phyloP scores from a whole-genome alignment of 345 rosid species.

The Stellera chamaejasme region DNA sequence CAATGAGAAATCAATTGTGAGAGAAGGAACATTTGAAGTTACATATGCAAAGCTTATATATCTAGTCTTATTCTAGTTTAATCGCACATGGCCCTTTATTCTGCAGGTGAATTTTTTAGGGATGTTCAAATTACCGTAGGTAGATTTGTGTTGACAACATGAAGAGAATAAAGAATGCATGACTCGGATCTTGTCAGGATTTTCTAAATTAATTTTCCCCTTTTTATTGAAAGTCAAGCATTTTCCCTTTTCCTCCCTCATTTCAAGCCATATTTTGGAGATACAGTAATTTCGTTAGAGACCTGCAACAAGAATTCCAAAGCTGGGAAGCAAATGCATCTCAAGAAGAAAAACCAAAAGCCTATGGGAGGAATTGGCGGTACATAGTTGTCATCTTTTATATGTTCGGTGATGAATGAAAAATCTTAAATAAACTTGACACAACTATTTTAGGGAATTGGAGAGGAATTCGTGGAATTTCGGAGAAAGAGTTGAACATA shows the following conservation, averaged over 20 bases:
- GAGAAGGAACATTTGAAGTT: no score
- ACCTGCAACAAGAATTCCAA: slow-evolving; percentile 82
- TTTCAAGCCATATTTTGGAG: slow-evolving; percentile 14
- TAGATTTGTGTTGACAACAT: slow-evolving; percentile 44
- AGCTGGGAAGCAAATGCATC: slow-evolving; percentile 79
- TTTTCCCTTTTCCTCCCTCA: not conserved
- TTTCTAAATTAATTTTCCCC: not conserved
- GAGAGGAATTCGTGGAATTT: slow-evolving; percentile 93
- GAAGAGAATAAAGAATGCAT: slow-evolving; percentile 11
- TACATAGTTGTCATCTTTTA: slow-evolving; percentile 22
- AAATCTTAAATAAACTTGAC: slow-evolving; percentile 2
- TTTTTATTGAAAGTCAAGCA: slow-evolving; percentile 1
- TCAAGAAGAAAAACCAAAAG: slow-evolving; percentile 77
- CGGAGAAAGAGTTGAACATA: slow-evolving; percentile 79
- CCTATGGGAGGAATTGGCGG: slow-evolving; percentile 93
- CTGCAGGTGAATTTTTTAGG: slow-evolving; percentile 94
- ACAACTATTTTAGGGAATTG: slow-evolving; percentile 44
- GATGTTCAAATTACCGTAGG: slow-evolving; percentile 85
- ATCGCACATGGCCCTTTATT: slow-evolving; percentile 57
- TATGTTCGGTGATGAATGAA: not conserved
- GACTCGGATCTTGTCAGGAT: slow-evolving; percentile 7
- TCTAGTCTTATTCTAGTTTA: slow-evolving; percentile 20
- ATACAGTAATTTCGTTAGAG: slow-evolving; percentile 73
- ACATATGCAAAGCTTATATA: no score
- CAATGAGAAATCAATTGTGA: no score